A percentile compares a stretch with the other conserved stretches of the same genome.
Conservation (phyloP, 805 yeast species). For the Saturnispora saitoi region DNA sequence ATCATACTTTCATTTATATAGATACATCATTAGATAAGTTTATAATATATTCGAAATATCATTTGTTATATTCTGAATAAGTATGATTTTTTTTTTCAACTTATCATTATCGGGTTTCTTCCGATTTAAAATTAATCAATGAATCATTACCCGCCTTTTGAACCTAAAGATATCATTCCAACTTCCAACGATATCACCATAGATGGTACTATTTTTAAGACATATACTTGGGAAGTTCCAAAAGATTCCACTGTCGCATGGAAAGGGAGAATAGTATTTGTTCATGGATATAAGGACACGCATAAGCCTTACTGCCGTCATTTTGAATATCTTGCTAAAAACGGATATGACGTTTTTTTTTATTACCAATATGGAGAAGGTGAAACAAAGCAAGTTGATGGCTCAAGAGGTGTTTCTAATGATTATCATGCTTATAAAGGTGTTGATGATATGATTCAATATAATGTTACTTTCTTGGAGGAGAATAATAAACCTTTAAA, state of each 20-base stretch:
- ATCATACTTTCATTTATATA: background rate
- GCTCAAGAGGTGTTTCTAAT: constrained; percentile 45
- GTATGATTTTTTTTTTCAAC: too few species aligned
- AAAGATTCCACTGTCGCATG: constrained; percentile 10
- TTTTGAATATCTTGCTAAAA: constrained; percentile 41
- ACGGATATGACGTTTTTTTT: constrained; percentile 58
- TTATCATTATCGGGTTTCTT: too few species aligned
- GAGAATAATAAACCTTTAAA: constrained; percentile 26
- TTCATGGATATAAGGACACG: constrained; percentile 69
- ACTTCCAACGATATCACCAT: constrained; percentile 8
- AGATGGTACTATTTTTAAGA: constrained; percentile 19
- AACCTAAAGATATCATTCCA: constrained; percentile 8
- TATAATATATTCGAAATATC: too few species aligned
- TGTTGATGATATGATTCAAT: constrained; percentile 47
- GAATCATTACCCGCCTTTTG: constrained; percentile 11
- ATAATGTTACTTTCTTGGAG: constrained; percentile 30
- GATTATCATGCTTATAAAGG: constrained; percentile 51
- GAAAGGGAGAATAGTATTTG: constrained; percentile 49
- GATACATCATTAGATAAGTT: background rate
- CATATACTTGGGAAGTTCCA: constrained; percentile 16
- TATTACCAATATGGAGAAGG: constrained; percentile 78
- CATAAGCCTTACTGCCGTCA: constrained; percentile 40
- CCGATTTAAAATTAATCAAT: background rate
- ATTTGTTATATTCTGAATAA: background rate
- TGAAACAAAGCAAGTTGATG: constrained; percentile 43